These are phyloP conservation scores for Lagenidium giganteum DNA, from an alignment of 352 stramenopile species.

Conservation along the genomic window DNA sequence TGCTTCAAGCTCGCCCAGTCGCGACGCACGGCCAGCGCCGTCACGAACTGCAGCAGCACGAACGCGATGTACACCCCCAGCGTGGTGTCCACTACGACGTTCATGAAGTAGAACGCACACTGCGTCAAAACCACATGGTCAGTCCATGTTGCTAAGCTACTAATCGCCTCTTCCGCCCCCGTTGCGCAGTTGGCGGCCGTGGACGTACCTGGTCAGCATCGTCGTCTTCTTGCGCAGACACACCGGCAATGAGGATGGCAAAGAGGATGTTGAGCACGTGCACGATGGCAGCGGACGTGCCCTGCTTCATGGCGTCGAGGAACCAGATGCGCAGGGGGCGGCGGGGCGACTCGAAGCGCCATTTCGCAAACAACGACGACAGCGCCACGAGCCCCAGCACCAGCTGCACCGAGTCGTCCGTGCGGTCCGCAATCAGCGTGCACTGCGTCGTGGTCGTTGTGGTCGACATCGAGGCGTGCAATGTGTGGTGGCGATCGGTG, in stretches of 20 bases:
- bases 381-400: conserved; percentile 70
- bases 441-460: conserved; percentile 29
- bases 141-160: no score
- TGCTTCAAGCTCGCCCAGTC: conserved; percentile 58
- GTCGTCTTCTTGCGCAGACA: conserved; percentile 36
- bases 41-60: conserved; percentile 60
- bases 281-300: conserved; percentile 69
- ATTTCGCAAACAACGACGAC: conserved; percentile 75
- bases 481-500: no score
- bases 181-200: background rate
- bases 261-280: conserved; percentile 79
- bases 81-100: conserved; percentile 80
- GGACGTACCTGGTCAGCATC: conserved; percentile 53
- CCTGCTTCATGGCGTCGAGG: conserved; percentile 82
- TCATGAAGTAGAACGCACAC: conserved; percentile 87
- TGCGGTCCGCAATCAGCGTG: conserved; percentile 66
- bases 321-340: conserved; percentile 70
- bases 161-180: no score
- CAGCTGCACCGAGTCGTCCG: conserved; percentile 72
- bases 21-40: conserved; percentile 39
- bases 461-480: no score
- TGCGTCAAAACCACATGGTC: conserved; percentile 13
- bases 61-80: conserved; percentile 80
- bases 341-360: conserved; percentile 62
- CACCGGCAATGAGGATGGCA: conserved; percentile 65